Evolutionary conservation across 2,329 filamentous ascomycete species (phyloP), one percentile per base, ranked within the genome.

Genomic region (Parascedosporium putredinis): DNA sequence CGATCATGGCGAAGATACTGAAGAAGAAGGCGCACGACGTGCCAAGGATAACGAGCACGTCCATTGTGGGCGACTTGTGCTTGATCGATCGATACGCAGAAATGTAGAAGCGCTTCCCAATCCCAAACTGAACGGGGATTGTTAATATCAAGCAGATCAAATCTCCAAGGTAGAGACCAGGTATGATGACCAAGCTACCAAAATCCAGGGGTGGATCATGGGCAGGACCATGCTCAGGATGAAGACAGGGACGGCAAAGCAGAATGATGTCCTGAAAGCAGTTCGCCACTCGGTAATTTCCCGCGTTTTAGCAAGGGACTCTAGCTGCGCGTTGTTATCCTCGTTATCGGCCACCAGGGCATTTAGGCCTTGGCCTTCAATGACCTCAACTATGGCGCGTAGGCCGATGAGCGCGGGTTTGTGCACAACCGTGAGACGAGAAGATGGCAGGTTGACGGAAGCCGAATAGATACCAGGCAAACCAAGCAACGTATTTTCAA

Each of bases 1-100:
- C 81, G 4, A 84, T 50, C 88, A 98, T 96, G 14, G 88, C 80
- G 45, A 87, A 80, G 57, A 89, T 70, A 64, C 91, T 97, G 69
- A 96, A 98, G 67, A 95, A 93, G 71, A 97, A 98, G 18, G 93
- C 93, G 20, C 89, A 85, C 0, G 90, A 95, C 5, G 93, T 98
- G 48, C 93, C 93, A 16, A 98, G 71, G 51, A 95, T 87, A 49
- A 98, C 87, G 20, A 98, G 75, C 1, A 97, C 93, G 62, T 98
- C 93, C 93, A 98, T 98, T 1, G 93, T 98, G 0, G 93, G 91
- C 4, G 90, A 86, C 18, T 82, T 79, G 64, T 98, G 93, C 66
- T 85, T 88, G 58, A 98, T 64, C 1, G 89, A 95, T 64, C 94
- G 95, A 69, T 79, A 97, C n/a, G 91, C 90, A 23, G 88, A 93